Evolutionary conservation across 495 filamentous ascomycete species (phyloP), one percentile per base, ranked within the genome.

Genomic region (Xylaria castorea): DNA sequence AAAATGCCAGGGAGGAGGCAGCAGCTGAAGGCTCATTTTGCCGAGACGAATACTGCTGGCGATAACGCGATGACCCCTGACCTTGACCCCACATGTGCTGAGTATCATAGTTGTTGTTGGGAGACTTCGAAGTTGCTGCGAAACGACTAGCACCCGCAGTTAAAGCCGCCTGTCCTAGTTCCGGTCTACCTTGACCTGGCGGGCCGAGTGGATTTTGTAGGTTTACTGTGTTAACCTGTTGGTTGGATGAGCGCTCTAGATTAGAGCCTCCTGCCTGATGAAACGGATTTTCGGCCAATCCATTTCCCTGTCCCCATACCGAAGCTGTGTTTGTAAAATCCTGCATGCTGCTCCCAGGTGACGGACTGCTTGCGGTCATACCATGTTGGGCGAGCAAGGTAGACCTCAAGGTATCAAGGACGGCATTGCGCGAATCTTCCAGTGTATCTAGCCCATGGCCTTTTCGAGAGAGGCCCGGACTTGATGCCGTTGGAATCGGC

Each of bases 301-400:
- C 53, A 42, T 51, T 66, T 12, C 63, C 61, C 36, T 65, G 67
- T 11, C 66, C 55, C 44, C 71, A 71, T 16, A 61, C 60, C 27
- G 74, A 51, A 53, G 61, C 65, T 12, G 58, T 20, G 18, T 46
- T 62, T 50, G 64, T 36, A 32, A 55, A 60, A 50, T 63, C 63
- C 18, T 57, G 25, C 18, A 64, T 69, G 58, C 27, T 46, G 22
- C 51, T 68, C 30, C 64, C 42, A 0, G 60, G 30, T 27, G 68
- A 75, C 34, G 34, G n/a, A 38, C 44, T 63, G 27, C 61, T 72
- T 2, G 64, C 67, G 9, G 44, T 16, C 14, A 77, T 64, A 16
- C 76, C 76, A 48, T 80, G 76, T 65, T 80, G 76, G 1, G 76
- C 76, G 57, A 74, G 73, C 20, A 80, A 42, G 5, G 78, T 60